These are phyloP conservation scores for Coemansia sp. DNA, from an alignment of 192 early-diverging fungal genomes.

Conservation along the genomic window DNA sequence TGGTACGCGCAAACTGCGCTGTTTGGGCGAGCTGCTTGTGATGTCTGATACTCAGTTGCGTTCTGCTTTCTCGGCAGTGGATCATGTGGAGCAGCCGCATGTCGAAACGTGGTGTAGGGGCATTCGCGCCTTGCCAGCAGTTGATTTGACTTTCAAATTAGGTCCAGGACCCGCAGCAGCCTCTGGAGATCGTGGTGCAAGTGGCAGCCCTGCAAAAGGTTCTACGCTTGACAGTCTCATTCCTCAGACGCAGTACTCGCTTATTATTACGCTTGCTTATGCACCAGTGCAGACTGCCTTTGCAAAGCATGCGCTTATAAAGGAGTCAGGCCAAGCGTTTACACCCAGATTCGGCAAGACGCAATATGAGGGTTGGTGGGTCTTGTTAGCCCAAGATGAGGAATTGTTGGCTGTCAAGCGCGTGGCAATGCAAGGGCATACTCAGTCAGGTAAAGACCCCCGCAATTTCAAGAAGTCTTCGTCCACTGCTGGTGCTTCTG, in stretches of 20 bases:
- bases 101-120: slow-evolving; percentile 31
- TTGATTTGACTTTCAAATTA: slow-evolving; percentile 17
- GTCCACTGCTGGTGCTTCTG: neutral
- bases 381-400: slow-evolving; percentile 72
- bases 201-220: neutral
- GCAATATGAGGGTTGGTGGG: slow-evolving; percentile 94
- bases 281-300: slow-evolving; percentile 26
- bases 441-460: neutral
- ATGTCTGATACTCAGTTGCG: slow-evolving; percentile 41
- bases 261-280: slow-evolving; percentile 40
- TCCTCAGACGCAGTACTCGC: slow-evolving; percentile 48
- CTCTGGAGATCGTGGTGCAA: neutral
- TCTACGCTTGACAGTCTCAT: slow-evolving; percentile 4
- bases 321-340: slow-evolving; percentile 61
- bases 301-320: slow-evolving; percentile 12
- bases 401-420: slow-evolving; percentile 82
- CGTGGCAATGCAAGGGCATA: slow-evolving; percentile 61
- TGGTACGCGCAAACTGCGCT: slow-evolving; percentile 8
- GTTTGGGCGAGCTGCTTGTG: slow-evolving; percentile 31
- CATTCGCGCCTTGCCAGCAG: slow-evolving; percentile 32
- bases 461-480: neutral
- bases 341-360: slow-evolving; percentile 86
- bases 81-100: neutral
- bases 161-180: slow-evolving; percentile 6
- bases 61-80: slow-evolving; percentile 7